Evolutionary conservation across 2,329 filamentous ascomycete genomes (phyloP).

Genomic region (Beauveria sp.): DNA sequence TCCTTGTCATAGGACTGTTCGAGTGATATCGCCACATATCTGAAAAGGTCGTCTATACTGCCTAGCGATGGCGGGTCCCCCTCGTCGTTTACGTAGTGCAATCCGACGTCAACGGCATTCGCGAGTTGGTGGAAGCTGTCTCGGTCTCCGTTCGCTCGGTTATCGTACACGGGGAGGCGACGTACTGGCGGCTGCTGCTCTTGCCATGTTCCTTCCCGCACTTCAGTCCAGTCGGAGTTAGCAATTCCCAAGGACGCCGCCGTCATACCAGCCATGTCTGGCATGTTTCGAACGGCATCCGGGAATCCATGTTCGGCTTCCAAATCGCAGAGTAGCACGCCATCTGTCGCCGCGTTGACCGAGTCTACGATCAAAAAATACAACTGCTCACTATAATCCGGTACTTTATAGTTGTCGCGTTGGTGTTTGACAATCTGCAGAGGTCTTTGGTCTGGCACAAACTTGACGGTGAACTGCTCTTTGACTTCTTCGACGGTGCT

Average conservation of each 20-base stretch:
- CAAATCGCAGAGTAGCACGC: slow-evolving; percentile 2
- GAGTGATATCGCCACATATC: not conserved
- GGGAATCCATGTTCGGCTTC: slow-evolving; percentile 5
- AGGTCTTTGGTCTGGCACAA: not conserved
- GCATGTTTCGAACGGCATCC: slow-evolving; percentile 4
- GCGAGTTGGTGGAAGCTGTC: not conserved
- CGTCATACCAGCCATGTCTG: not conserved
- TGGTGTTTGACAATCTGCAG: slow-evolving; percentile 4
- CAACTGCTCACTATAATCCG: not conserved
- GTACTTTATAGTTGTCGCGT: not conserved
- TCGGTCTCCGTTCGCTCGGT: not conserved
- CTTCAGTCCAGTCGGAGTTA: not conserved
- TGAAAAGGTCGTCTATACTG: slow-evolving; percentile 1
- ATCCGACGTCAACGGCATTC: slow-evolving; percentile 9
- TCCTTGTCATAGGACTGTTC: not conserved
- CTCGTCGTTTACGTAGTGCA: slow-evolving; percentile 3
- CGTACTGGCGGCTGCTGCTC: not conserved
- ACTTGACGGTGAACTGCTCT: not conserved
- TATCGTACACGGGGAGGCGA: slow-evolving; percentile 1
- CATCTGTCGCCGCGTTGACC: not conserved
- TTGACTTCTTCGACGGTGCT: not conserved
- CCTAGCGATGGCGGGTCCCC: not conserved
- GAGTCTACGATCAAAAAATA: slow-evolving; percentile 9
- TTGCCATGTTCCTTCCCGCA: not conserved
- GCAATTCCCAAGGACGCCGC: not conserved